Conservation (phyloP, 805 yeast species). For the Grigorovia yakushimaensis region DNA sequence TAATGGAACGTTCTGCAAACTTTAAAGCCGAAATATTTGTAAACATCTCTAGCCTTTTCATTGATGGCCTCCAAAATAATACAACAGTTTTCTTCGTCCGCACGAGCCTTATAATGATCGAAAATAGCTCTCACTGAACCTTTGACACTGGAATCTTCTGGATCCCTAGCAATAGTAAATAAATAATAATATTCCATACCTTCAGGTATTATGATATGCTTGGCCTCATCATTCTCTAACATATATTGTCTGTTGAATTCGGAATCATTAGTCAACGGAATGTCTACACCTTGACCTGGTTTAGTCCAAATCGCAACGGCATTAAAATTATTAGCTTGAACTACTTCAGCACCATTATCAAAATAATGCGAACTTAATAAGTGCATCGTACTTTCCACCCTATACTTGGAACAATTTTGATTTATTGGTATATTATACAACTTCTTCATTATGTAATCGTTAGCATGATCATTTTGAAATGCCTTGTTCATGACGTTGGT, state of each 20-base stretch:
- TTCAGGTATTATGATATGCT: conserved; percentile 19
- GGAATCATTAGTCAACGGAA: conserved; percentile 11
- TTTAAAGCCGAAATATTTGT: conserved; percentile 28
- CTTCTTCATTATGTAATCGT: conserved; percentile 25
- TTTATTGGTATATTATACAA: conserved; percentile 18
- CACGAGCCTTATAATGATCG: conserved; percentile 20
- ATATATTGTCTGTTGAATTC: conserved; percentile 24
- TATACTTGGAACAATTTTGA: conserved; percentile 16
- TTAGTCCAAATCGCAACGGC: conserved; percentile 27
- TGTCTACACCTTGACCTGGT: conserved; percentile 19
- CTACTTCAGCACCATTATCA: conserved; percentile 27
- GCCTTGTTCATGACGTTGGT: conserved; percentile 15
- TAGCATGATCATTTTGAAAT: conserved; percentile 19
- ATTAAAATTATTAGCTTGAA: conserved; percentile 25
- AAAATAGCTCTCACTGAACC: conserved; percentile 28
- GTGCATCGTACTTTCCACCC: conserved; percentile 19
- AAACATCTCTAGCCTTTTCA: conserved; percentile 25
- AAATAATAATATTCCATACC: conserved; percentile 24
- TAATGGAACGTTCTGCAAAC: conserved; percentile 19
- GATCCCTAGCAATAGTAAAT: conserved; percentile 27
- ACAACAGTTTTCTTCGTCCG: conserved; percentile 24
- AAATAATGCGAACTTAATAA: conserved; percentile 18
- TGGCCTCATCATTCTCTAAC: conserved; percentile 15
- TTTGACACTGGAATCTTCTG: conserved; percentile 17
- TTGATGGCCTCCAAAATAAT: conserved; percentile 27